Conservation (phyloP, 352 stramenopile species). For the Aphanomyces stellatus region DNA sequence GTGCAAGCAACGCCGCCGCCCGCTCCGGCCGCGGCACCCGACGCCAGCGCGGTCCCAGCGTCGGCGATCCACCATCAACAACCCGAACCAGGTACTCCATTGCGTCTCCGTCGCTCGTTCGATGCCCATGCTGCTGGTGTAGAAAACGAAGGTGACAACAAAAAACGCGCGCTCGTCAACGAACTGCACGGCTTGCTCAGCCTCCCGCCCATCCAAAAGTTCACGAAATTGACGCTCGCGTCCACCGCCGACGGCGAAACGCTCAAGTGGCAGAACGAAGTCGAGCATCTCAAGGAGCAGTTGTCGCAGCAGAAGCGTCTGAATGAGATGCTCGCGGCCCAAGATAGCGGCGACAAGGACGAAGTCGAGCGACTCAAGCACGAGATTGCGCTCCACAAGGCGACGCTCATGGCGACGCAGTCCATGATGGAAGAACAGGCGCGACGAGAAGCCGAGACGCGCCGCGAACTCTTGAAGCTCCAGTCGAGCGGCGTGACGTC, state of each 20-base stretch:
- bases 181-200: constrained; percentile 9
- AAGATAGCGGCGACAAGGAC: background rate
- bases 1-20: background rate
- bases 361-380: constrained; percentile 3
- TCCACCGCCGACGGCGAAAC: background rate
- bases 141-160: background rate
- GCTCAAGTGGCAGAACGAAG: constrained; percentile 2
- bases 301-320: background rate
- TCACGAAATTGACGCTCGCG: background rate
- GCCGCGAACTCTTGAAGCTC: background rate
- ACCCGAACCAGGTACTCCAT: background rate
- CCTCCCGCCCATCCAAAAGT: constrained; percentile 6
- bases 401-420: background rate
- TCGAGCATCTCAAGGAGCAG: constrained; percentile 3
- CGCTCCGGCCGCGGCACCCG: too few species aligned
- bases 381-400: constrained; percentile 11
- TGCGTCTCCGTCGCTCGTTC: too few species aligned
- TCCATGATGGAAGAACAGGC: constrained; percentile 13
- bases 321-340: constrained; percentile 5
- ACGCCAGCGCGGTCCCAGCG: too few species aligned
- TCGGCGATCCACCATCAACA: background rate
- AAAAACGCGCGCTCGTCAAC: constrained; percentile 5
- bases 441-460: background rate
- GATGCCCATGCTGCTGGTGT: too few species aligned
- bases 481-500: background rate